Evolutionary conservation across 306 rosid species (phyloP).

Genomic region (Prosopis cineraria): DNA sequence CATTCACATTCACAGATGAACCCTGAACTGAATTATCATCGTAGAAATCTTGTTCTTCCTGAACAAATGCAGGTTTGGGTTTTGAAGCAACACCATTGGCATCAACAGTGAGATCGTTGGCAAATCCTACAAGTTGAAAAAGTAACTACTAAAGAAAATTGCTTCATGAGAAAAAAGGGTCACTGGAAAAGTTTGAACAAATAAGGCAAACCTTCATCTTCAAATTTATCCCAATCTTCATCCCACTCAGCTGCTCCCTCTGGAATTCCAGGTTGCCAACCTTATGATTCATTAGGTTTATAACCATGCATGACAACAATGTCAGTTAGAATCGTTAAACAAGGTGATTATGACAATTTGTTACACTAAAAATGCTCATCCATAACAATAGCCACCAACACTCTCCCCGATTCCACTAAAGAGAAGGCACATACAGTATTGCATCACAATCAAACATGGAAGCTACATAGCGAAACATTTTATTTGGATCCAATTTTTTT

Average conservation of each 20-base stretch:
- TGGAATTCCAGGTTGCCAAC: slow-evolving; percentile 92
- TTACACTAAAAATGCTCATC: slow-evolving; percentile 12
- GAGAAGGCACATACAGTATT: slow-evolving; percentile 19
- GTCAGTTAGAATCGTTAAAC: slow-evolving; percentile 32
- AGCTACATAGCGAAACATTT: not conserved
- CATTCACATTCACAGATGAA: slow-evolving; percentile 57
- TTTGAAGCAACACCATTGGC: slow-evolving; percentile 47
- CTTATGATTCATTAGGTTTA: slow-evolving; percentile 48
- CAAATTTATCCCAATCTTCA: slow-evolving; percentile 99
- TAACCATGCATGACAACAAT: slow-evolving; percentile 30
- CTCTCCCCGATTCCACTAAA: not conserved
- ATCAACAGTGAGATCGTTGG: slow-evolving; percentile 63
- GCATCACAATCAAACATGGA: not conserved
- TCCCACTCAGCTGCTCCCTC: slow-evolving; percentile 91
- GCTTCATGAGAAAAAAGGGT: slow-evolving; percentile 23
- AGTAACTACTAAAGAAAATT: slow-evolving; percentile 23
- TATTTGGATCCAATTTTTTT: not conserved
- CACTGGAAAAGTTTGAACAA: not conserved
- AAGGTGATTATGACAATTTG: slow-evolving; percentile 24
- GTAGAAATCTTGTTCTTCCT: slow-evolving; percentile 50
- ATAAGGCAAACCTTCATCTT: slow-evolving; percentile 79
- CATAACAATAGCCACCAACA: not conserved
- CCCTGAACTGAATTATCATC: slow-evolving; percentile 55
- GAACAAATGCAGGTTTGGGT: slow-evolving; percentile 45
- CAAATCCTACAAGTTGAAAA: slow-evolving; percentile 71